Evolutionary conservation across 805 yeast species (phyloP).

Genomic region (Pichia occidentalis): DNA sequence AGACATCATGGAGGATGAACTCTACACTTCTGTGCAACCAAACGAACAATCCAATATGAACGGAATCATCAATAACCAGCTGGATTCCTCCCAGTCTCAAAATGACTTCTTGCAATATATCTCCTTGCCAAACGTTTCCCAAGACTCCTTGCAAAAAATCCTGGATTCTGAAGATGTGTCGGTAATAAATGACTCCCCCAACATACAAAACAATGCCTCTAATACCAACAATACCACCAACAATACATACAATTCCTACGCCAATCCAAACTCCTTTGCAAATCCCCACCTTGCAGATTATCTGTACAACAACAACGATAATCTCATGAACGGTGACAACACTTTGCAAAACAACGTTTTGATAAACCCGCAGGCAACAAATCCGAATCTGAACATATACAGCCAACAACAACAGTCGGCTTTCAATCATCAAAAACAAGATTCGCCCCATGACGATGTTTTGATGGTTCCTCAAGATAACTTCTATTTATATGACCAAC

Average conservation of each 20-base stretch:
- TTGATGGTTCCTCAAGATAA: constrained; percentile 29
- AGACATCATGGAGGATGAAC: constrained; percentile 29
- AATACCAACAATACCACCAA: constrained; percentile 8
- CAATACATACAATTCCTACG: constrained; percentile 24
- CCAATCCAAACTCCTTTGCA: constrained; percentile 25
- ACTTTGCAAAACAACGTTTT: background rate
- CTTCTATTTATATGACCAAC: constrained; percentile 22
- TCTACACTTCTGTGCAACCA: constrained; percentile 16
- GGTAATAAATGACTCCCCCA: too few species aligned
- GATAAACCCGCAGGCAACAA: constrained; percentile 4
- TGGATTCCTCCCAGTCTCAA: constrained; percentile 4
- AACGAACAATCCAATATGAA: constrained; percentile 8
- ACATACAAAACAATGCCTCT: constrained; percentile 1
- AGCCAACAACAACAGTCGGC: background rate
- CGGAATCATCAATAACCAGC: constrained; percentile 12
- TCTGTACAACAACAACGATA: constrained; percentile 10
- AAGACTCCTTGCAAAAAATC: constrained; percentile 19
- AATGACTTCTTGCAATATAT: constrained; percentile 22
- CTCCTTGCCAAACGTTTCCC: constrained; percentile 22
- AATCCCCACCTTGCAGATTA: constrained; percentile 24
- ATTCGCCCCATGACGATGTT: constrained; percentile 19
- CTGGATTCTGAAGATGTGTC: constrained; percentile 1
- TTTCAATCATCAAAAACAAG: constrained; percentile 3
- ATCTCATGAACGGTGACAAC: background rate
- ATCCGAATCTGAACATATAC: constrained; percentile 1